Base-by-base conservation (phyloP, 2,329 filamentous ascomycete species). In the Diaporthe batatas region DNA sequence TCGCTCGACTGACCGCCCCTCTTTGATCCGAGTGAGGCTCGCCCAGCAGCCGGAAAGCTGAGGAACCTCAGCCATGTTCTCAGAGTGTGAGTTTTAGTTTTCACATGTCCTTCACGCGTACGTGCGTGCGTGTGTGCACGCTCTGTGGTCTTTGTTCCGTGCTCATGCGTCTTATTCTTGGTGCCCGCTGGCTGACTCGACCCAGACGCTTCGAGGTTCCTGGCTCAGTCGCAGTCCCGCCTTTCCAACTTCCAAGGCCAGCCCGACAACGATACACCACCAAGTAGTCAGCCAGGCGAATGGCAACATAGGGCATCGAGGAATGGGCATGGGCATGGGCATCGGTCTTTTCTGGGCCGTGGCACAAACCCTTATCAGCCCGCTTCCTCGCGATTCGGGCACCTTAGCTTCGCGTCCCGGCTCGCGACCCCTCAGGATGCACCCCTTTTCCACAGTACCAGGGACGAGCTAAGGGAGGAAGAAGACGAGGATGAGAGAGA, bases 161-260 rank as follows among this genome's bases (percentile, higher is more conserved):
- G 21, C 44, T 51, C 44, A 14, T 36, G 62, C 42, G 57, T 51
- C 44, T 36, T 36, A 42, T n/a, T 14, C 44, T 16, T 18, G 32
- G n/a, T 39, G 32, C 44, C 57, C 68, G 59, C 59, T 62, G 49
- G 59, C 59, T 62, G 49, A 69, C 62, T 29, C 58, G 68, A 47
- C 71, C 72, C 80, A 98, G 96, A 98, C 92, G 96, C 96, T 79
- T 98, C 96, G 77, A 93, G 92, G 78, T 99, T 99, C 82, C 91
- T 99, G 79, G 94, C 95, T 75, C 96, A 98, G 89, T 98, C 95
- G 77, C 95, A 98, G 86, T 97, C 95, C 75, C 92, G 94, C 75
- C 87, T 98, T 79, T 94, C 93, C 77, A 91, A 86, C 81, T 91
- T 95, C 69, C 73, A 74, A 36, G 89, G 86, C 84, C 90, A 92